A percentile compares a stretch with the other conserved stretches of the same genome.
phyloP scores from a whole-genome alignment of 2,329 filamentous ascomycete species.

The Trichoderma sp. region DNA sequence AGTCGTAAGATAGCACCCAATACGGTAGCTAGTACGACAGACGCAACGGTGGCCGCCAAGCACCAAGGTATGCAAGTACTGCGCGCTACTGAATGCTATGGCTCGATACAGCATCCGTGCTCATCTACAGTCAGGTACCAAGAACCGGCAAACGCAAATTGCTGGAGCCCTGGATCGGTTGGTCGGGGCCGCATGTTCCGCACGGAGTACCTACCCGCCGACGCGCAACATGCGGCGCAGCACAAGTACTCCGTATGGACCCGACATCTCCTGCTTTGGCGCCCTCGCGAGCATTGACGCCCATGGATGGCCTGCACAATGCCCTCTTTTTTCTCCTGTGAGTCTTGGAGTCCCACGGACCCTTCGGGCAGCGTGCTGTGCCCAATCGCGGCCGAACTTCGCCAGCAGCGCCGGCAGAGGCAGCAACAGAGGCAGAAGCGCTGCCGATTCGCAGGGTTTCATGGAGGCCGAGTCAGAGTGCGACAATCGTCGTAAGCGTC shows the following conservation, averaged over 20 bases:
- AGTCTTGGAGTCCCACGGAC: neutral
- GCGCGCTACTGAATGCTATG: neutral
- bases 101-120: too few species aligned
- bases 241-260: neutral
- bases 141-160: neutral
- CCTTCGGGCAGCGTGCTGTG: neutral
- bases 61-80: neutral
- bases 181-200: neutral
- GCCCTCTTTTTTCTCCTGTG: neutral
- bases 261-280: conserved; percentile 20
- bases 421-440: neutral
- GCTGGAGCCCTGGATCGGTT: neutral
- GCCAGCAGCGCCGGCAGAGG: neutral
- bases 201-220: neutral
- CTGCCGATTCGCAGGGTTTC: conserved; percentile 16
- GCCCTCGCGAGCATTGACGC: conserved; percentile 8
- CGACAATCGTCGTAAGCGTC: conserved; percentile 9
- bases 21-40: neutral
- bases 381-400: neutral
- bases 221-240: conserved; percentile 7
- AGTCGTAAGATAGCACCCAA: neutral
- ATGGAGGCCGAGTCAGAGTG: conserved; percentile 17
- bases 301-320: neutral
- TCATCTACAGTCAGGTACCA: neutral
- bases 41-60: neutral